These are phyloP conservation scores for Angomonas deanei DNA, from an alignment of 208 protist species.

Conservation along the genomic window DNA sequence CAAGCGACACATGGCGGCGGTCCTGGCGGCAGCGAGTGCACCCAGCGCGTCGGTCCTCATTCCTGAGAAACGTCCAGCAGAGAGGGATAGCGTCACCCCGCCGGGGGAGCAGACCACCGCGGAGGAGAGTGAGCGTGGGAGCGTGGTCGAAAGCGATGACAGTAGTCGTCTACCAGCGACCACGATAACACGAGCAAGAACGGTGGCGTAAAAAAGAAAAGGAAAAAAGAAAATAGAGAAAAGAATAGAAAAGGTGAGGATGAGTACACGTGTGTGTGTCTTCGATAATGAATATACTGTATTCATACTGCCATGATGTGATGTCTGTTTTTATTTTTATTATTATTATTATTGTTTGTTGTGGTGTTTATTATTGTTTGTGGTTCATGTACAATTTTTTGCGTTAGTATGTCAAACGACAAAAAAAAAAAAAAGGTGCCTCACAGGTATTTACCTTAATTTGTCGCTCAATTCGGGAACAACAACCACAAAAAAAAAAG, in stretches of 20 bases:
- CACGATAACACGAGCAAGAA: no score
- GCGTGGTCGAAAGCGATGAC: no score
- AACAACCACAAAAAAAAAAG: no score
- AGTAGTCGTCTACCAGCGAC: no score
- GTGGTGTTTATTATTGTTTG: no score
- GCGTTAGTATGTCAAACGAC: no score
- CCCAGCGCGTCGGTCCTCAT: neutral
- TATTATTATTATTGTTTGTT: neutral
- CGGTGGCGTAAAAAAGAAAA: no score
- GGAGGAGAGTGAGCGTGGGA: no score
- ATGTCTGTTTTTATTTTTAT: slow-evolving; percentile 13
- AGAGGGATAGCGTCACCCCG: no score
- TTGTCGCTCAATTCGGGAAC: neutral
- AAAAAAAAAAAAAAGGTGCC: slow-evolving; percentile 13
- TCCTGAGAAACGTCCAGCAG: no score
- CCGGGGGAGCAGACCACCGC: no score
- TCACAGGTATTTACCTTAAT: neutral
- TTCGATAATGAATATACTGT: neutral
- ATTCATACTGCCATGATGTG: neutral
- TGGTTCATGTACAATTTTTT: no score
- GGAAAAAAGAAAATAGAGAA: slow-evolving; percentile 8
- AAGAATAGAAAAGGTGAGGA: slow-evolving; percentile 8
- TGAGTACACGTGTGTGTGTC: neutral
- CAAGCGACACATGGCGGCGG: slow-evolving; percentile 15
- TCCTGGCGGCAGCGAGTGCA: slow-evolving; percentile 1